These are phyloP conservation scores for Boletus sp. DNA, from an alignment of 768 basidiomycete genomes.

Conservation along the genomic window DNA sequence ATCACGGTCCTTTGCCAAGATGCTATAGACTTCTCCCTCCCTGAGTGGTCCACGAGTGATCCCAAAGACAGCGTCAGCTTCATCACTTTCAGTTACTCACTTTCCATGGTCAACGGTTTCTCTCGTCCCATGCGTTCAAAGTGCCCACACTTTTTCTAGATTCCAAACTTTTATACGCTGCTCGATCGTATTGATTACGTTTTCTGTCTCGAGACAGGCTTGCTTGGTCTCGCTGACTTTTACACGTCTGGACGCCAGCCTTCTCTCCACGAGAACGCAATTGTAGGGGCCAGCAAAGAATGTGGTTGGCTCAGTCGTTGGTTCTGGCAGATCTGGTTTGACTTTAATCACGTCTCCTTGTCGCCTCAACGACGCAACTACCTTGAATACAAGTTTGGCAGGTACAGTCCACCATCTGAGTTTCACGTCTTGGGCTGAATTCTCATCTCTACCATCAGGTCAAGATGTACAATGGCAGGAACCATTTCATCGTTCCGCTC, in stretches of 20 bases:
- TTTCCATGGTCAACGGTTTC: slow-evolving; percentile 45
- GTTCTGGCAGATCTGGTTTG: slow-evolving; percentile 80
- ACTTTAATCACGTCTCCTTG: slow-evolving; percentile 53
- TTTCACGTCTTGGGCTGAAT: not conserved
- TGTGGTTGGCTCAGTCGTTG: slow-evolving; percentile 65
- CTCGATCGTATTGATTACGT: slow-evolving; percentile 68
- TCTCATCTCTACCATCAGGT: slow-evolving; percentile 31
- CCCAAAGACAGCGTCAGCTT: slow-evolving; percentile 56
- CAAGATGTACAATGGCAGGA: slow-evolving; percentile 72
- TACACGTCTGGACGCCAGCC: slow-evolving; percentile 59
- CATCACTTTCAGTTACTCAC: slow-evolving; percentile 54
- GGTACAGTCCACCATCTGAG: slow-evolving; percentile 32
- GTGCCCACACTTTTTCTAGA: slow-evolving; percentile 32
- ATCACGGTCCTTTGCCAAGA: slow-evolving; percentile 72
- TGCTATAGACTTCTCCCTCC: slow-evolving; percentile 63
- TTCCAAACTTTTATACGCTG: slow-evolving; percentile 62
- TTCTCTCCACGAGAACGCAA: slow-evolving; percentile 57
- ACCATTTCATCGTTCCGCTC: slow-evolving; percentile 63
- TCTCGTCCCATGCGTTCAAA: not conserved
- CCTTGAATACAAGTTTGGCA: slow-evolving; percentile 77
- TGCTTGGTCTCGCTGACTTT: slow-evolving; percentile 73
- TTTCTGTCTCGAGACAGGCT: slow-evolving; percentile 55
- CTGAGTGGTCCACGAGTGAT: slow-evolving; percentile 52
- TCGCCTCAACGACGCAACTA: slow-evolving; percentile 64
- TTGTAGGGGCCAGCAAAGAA: slow-evolving; percentile 59